A percentile compares a stretch with the other conserved stretches of the same genome.
These are phyloP conservation scores for Phytophthora parvispora DNA, from an alignment of 352 stramenopile species.

Conservation along the genomic window DNA sequence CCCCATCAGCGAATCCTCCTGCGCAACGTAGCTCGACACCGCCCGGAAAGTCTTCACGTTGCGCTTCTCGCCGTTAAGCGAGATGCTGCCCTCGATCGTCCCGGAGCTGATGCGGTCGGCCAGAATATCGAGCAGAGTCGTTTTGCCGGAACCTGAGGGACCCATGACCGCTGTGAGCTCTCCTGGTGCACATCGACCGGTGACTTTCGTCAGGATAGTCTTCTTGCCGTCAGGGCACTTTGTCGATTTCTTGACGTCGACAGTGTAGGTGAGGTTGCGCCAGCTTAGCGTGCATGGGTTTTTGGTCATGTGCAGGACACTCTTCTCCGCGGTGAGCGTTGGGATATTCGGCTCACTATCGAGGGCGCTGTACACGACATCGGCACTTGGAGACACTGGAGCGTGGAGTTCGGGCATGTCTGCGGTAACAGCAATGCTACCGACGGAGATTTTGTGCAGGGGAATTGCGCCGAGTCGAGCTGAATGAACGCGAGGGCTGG, in stretches of 20 bases:
- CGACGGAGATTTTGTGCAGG: not conserved
- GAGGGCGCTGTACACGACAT: not conserved
- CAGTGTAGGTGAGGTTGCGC: slow-evolving; percentile 25
- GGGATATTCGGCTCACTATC: not conserved
- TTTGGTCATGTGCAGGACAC: not conserved
- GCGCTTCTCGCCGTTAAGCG: slow-evolving; percentile 54
- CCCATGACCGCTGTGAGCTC: slow-evolving; percentile 78
- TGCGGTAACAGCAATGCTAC: not conserved
- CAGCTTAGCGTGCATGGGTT: slow-evolving; percentile 32
- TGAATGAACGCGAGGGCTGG: not conserved
- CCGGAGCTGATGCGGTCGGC: slow-evolving; percentile 49
- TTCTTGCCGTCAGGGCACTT: slow-evolving; percentile 35
- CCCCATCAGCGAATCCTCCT: slow-evolving; percentile 64
- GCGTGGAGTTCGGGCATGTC: not conserved
- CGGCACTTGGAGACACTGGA: not conserved
- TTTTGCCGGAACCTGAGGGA: slow-evolving; percentile 68
- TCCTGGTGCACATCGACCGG: slow-evolving; percentile 57
- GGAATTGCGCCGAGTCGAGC: not conserved
- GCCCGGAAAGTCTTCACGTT: slow-evolving; percentile 47
- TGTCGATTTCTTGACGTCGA: slow-evolving; percentile 21
- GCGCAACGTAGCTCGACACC: slow-evolving; percentile 69
- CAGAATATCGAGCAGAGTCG: slow-evolving; percentile 71
- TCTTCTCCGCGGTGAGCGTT: not conserved
- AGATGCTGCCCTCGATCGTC: slow-evolving; percentile 47
- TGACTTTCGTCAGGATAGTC: slow-evolving; percentile 64